These are phyloP conservation scores for Pseudocohnilembus persalinus DNA, from an alignment of 169 alveolate genomes.

Conservation along the genomic window DNA sequence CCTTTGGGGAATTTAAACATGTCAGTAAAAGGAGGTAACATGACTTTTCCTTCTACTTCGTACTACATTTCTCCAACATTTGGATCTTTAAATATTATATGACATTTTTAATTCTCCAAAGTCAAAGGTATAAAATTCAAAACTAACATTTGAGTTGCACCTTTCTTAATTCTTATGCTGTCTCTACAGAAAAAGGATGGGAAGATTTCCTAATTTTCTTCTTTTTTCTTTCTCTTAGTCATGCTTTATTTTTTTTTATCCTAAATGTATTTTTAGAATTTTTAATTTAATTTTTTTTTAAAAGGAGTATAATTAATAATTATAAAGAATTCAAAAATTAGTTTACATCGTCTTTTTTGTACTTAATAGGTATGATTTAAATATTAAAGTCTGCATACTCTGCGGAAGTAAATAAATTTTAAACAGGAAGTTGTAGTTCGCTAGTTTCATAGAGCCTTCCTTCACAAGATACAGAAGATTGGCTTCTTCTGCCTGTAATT, in stretches of 20 bases:
- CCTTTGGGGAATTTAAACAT: not conserved
- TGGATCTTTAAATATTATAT: slow-evolving; percentile 84
- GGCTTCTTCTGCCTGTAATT: slow-evolving; percentile 78
- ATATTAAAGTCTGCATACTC: slow-evolving; percentile 74
- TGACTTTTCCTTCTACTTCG: slow-evolving; percentile 86
- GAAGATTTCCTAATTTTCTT: slow-evolving; percentile 27
- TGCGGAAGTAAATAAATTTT: slow-evolving; percentile 46
- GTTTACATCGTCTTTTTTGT: slow-evolving; percentile 27
- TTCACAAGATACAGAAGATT: slow-evolving; percentile 57
- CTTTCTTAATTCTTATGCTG: slow-evolving; percentile 55
- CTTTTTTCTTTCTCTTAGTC: not conserved
- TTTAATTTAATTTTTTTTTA: no score
- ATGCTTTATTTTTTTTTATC: not conserved
- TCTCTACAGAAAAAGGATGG: slow-evolving; percentile 49
- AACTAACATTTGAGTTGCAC: slow-evolving; percentile 49
- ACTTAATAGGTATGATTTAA: slow-evolving; percentile 13
- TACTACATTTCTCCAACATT: slow-evolving; percentile 91
- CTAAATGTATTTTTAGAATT: not conserved
- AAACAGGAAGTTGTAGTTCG: slow-evolving; percentile 65
- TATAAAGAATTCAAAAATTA: no score
- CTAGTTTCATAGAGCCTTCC: slow-evolving; percentile 84
- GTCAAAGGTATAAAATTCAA: slow-evolving; percentile 82
- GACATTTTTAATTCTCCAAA: slow-evolving; percentile 79
- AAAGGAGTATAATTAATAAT: not conserved
- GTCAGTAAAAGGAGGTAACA: slow-evolving; percentile 65